Evolutionary conservation across 768 basidiomycete genomes (phyloP), one percentile per base, ranked within the genome.

Genomic region (Galerina sulciceps): DNA sequence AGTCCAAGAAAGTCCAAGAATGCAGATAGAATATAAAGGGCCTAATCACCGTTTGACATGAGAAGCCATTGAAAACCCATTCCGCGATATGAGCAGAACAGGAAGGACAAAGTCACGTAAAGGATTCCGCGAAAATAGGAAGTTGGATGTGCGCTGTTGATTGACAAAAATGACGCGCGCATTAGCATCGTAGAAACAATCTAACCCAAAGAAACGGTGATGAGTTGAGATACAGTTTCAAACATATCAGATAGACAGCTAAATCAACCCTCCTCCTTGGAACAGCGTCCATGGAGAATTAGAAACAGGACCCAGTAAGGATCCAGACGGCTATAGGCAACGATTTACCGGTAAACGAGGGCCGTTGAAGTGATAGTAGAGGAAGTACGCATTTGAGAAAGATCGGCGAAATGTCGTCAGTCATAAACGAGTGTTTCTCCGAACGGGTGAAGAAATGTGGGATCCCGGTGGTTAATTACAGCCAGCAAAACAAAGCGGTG

Each of bases 371-470:
- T 31, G 44, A 47, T 42, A 60, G 47, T 17, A 58, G 26, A 57
- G 47, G 20, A 35, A 10, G 41, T 37, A 34, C 26, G 26, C 49
- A 40, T 45, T 58, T 54, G 55, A 62, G 64, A 57, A 62, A 60
- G 57, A 58, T 60, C 61, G 64, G 64, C 34, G 61, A 62, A 65
- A 62, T 59, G 54, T 62, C 59, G 61, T 62, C 53, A 58, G 56
- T 53, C 54, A 51, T 22, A 44, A 37, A 46, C 34, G 13, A 49
- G 18, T 20, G 50, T 62, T 62, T 65, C 61, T 48, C 64, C 64
- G 64, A 45, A 47, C 58, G 59, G 61, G 41, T 55, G 38, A 35
- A 38, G 43, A 47, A 38, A 45, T 55, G 46, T 59, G 58, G 40
- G 57, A 57, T 46, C 43, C 60, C 58, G 54, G 54, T 50, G 40